These are phyloP conservation scores for Candida silvatica DNA, from an alignment of 805 yeast genomes.

Conservation along the genomic window DNA sequence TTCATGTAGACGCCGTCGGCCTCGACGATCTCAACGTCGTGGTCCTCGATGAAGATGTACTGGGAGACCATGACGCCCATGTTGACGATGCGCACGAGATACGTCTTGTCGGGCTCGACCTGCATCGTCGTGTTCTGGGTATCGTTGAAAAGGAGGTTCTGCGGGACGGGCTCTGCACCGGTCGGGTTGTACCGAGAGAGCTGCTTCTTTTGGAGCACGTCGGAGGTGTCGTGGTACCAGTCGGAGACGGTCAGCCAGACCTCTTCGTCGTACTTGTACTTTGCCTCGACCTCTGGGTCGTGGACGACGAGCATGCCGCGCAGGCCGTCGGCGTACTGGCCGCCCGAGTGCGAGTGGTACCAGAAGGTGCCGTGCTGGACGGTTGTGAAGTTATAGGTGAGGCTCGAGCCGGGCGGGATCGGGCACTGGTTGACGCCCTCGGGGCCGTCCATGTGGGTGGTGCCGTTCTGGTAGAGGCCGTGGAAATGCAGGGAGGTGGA, in stretches of 20 bases:
- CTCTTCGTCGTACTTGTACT: constrained; percentile 59
- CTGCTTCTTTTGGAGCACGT: constrained; percentile 37
- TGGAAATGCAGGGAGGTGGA: constrained; percentile 72
- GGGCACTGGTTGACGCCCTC: constrained; percentile 77
- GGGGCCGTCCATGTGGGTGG: constrained; percentile 69
- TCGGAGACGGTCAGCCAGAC: constrained; percentile 49
- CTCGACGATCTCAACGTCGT: constrained; percentile 62
- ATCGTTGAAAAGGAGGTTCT: constrained; percentile 57
- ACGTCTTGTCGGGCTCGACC: constrained; percentile 53
- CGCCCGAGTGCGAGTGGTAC: constrained; percentile 76
- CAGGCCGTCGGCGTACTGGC: constrained; percentile 74
- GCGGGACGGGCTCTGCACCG: constrained; percentile 80
- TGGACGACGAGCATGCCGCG: constrained; percentile 63
- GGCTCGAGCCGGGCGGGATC: constrained; percentile 58
- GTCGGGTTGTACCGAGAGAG: constrained; percentile 67
- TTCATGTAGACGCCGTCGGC: constrained; percentile 65
- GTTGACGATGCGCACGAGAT: constrained; percentile 55
- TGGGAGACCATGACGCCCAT: constrained; percentile 71
- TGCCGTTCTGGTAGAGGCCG: constrained; percentile 61
- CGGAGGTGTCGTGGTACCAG: constrained; percentile 51
- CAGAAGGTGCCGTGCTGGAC: constrained; percentile 73
- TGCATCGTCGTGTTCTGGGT: constrained; percentile 45
- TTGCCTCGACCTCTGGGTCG: constrained; percentile 34
- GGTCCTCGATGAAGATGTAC: constrained; percentile 59
- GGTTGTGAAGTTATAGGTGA: constrained; percentile 62